Conservation (phyloP, 306 rosid genomes). For the Cicer pinnatifidum region DNA sequence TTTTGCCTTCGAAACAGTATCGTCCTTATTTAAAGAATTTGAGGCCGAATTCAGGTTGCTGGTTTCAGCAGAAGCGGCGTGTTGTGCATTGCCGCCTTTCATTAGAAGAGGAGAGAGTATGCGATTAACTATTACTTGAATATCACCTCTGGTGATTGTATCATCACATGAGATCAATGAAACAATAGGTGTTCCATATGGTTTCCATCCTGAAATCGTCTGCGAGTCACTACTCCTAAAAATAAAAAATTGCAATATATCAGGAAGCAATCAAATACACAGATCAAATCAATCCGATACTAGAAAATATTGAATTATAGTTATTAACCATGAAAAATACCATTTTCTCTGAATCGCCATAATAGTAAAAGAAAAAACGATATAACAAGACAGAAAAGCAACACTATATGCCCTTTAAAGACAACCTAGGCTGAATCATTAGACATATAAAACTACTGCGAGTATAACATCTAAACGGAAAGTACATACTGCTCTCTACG, state of each 20-base stretch:
- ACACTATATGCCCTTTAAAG: slow-evolving; percentile 8
- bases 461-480: slow-evolving; percentile 9
- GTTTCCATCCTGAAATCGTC: slow-evolving; percentile 78
- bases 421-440: slow-evolving; percentile 29
- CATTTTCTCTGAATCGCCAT: slow-evolving; percentile 26
- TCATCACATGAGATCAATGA: slow-evolving; percentile 71
- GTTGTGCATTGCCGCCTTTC: slow-evolving; percentile 58
- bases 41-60: slow-evolving; percentile 51
- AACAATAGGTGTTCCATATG: slow-evolving; percentile 82
- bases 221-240: slow-evolving; percentile 66
- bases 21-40: slow-evolving; percentile 56
- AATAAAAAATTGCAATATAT: slow-evolving; percentile 36
- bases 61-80: slow-evolving; percentile 57
- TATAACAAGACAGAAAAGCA: slow-evolving; percentile 5
- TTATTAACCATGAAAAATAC: slow-evolving; percentile 20
- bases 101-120: slow-evolving; percentile 75
- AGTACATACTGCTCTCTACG: slow-evolving; percentile 77
- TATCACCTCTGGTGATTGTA: slow-evolving; percentile 65
- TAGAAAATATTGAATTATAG: neutral
- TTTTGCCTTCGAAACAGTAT: slow-evolving; percentile 52
- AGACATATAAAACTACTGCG: slow-evolving; percentile 27
- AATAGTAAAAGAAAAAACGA: neutral
- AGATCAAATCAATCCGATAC: neutral
- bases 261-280: slow-evolving; percentile 24
- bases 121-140: slow-evolving; percentile 65